phyloP scores from a whole-genome alignment of 2,329 filamentous ascomycete genomes.

The Trichoderma oligosporum region DNA sequence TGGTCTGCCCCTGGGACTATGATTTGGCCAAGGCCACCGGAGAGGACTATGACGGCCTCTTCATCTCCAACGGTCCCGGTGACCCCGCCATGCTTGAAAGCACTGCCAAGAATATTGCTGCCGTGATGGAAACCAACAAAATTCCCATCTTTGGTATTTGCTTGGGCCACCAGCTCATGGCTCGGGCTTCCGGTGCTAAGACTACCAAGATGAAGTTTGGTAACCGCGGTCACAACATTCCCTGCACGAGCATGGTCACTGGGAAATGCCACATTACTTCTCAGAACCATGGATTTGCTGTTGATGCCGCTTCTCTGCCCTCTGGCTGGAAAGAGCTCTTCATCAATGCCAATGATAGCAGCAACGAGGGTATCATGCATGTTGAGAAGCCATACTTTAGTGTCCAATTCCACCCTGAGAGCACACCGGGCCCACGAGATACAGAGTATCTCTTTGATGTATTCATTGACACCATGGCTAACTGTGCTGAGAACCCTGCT shows the following conservation, averaged over 20 bases:
- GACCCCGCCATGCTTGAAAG: slow-evolving; percentile 81
- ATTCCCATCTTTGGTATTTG: slow-evolving; percentile 96
- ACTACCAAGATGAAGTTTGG: slow-evolving; percentile 99
- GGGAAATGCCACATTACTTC: slow-evolving; percentile 98
- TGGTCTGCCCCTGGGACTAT: slow-evolving; percentile 95
- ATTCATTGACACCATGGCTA: slow-evolving; percentile 80
- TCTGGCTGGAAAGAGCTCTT: slow-evolving; percentile 89
- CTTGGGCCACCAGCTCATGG: slow-evolving; percentile 88
- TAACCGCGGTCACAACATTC: slow-evolving; percentile 98
- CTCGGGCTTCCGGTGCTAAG: slow-evolving; percentile 77
- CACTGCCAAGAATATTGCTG: slow-evolving; percentile 75
- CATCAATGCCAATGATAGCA: slow-evolving; percentile 96
- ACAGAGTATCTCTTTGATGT: slow-evolving; percentile 97
- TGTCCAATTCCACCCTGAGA: slow-evolving; percentile 99
- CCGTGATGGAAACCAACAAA: slow-evolving; percentile 71
- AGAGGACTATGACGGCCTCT: slow-evolving; percentile 90
- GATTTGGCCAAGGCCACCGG: slow-evolving; percentile 74
- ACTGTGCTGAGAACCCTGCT: slow-evolving; percentile 63
- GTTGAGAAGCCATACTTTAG: slow-evolving; percentile 85
- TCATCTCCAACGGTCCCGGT: slow-evolving; percentile 96
- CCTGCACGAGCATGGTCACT: slow-evolving; percentile 91
- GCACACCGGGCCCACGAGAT: slow-evolving; percentile 89
- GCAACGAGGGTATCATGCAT: slow-evolving; percentile 96
- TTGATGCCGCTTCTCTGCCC: slow-evolving; percentile 73
- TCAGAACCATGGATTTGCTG: slow-evolving; percentile 95